Evolutionary conservation across 2,329 filamentous ascomycete species (phyloP), one percentile per base, ranked within the genome.

Genomic region (Mycocentrospora acerina): DNA sequence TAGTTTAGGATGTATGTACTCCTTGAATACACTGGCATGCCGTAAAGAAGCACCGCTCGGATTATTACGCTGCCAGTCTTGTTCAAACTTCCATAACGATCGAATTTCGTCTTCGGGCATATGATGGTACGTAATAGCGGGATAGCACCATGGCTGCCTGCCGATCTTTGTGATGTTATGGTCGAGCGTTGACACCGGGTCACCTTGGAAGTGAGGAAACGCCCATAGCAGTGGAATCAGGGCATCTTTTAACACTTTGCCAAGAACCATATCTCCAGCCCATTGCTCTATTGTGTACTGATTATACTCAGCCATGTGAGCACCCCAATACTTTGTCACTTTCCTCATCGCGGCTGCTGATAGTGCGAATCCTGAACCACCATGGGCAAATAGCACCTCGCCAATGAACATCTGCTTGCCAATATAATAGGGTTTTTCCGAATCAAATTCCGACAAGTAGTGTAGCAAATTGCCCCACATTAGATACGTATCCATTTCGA

Each of bases 401-500:
- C 67, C 72, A 40, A 77, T 76, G 56, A 71, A 69, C 48, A 76
- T 77, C 46, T 77, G 73, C 18, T 72, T 74, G 31, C 78, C 77
- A 9, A 78, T 64, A 48, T 80, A 81, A 26, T 66, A 59, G 3
- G 74, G 70, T 42, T 75, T 57, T 2, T 54, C 55, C 4, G 71
- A 40, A 53, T 81, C 71, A 41, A 78, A 71, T 10, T 66, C 59
- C 7, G 62, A 58, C n/a, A 81, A 65, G 72, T 75, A 81, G 14
- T 65, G 57, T 7, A 80, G 49, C 29, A 80, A 48, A 15, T 74
- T 77, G 29, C 68, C 61, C 74, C 75, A 80, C 2, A 77, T 62
- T 22, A 79, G 55, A 46, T 78, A 80, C 0, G 76, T 80, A 49
- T 81, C 78, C 0, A 74, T 70, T 51, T 81, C 78, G 42, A 80